Conservation (phyloP, 2,329 filamentous ascomycete genomes). For the Hymenoscyphus occultus region DNA sequence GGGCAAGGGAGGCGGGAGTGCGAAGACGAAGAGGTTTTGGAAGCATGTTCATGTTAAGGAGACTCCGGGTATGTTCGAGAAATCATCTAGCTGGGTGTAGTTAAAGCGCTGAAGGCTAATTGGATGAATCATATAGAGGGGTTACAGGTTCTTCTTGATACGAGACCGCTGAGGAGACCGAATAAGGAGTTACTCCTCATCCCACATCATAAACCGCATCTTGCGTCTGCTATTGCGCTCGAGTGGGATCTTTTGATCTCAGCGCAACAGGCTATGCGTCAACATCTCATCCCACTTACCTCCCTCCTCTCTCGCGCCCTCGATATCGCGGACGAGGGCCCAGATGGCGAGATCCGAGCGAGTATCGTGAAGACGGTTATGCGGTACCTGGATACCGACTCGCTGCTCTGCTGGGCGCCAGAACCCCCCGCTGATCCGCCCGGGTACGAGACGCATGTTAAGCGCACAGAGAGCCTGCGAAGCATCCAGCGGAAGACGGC, state of each 20-base stretch:
- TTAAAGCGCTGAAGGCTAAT: background rate
- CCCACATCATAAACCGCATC: slow-evolving; percentile 71
- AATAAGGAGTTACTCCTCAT: slow-evolving; percentile 70
- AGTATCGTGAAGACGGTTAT: slow-evolving; percentile 67
- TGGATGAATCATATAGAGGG: slow-evolving; percentile 24
- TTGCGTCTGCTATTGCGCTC: slow-evolving; percentile 80
- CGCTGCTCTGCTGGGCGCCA: slow-evolving; percentile 84
- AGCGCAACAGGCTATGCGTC: slow-evolving; percentile 77
- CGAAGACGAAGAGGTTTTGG: slow-evolving; percentile 77
- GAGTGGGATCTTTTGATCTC: slow-evolving; percentile 90
- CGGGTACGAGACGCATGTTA: slow-evolving; percentile 43
- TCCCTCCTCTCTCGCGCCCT: slow-evolving; percentile 79
- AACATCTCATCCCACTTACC: slow-evolving; percentile 87
- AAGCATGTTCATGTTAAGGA: slow-evolving; percentile 72
- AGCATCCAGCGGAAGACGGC: slow-evolving; percentile 69
- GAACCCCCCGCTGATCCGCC: slow-evolving; percentile 48
- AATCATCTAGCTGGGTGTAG: background rate
- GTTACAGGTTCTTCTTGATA: slow-evolving; percentile 58
- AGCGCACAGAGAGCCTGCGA: slow-evolving; percentile 57
- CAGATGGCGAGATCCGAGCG: slow-evolving; percentile 50
- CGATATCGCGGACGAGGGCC: slow-evolving; percentile 72
- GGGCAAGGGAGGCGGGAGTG: slow-evolving; percentile 39
- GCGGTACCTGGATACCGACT: slow-evolving; percentile 89
- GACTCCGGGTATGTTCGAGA: slow-evolving; percentile 52
- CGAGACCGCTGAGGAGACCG: slow-evolving; percentile 69